Conservation (phyloP, 768 basidiomycete species). For the Pleurotus eryngii region DNA sequence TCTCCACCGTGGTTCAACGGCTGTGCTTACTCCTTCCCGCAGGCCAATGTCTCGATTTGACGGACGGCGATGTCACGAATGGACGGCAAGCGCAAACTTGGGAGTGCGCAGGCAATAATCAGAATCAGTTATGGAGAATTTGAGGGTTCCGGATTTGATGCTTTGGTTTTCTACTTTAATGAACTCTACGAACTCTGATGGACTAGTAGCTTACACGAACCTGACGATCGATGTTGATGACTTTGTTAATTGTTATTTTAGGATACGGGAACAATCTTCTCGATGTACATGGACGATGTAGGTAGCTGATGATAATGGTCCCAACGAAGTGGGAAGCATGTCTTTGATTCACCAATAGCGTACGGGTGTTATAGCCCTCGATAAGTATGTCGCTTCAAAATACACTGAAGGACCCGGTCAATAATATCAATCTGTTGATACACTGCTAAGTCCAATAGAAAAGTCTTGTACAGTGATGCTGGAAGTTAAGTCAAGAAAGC, state of each 20-base stretch:
- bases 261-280: too few relatives aligned
- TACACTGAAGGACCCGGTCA: not conserved
- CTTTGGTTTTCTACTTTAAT: not conserved
- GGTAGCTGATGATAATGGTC: too few relatives aligned
- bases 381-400: not conserved
- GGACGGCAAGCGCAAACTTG: conserved; percentile 17
- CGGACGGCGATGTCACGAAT: conserved; percentile 16
- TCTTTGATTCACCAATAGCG: too few relatives aligned
- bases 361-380: too few relatives aligned
- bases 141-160: not conserved
- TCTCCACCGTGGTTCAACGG: too few relatives aligned
- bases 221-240: not conserved
- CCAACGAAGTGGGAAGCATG: too few relatives aligned
- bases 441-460: conserved; percentile 1
- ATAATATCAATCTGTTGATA: conserved; percentile 8
- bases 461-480: conserved; percentile 2
- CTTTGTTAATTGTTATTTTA: too few relatives aligned
- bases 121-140: conserved; percentile 16
- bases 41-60: conserved; percentile 22
- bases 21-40: not conserved
- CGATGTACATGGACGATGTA: too few relatives aligned
- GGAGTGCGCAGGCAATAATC: conserved; percentile 15
- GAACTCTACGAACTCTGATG: not conserved
- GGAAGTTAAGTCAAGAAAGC: conserved; percentile 7
- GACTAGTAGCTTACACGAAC: not conserved